Conservation (phyloP, 1,284 basidiomycete genomes). For the Cutaneotrichosporon sp. region DNA sequence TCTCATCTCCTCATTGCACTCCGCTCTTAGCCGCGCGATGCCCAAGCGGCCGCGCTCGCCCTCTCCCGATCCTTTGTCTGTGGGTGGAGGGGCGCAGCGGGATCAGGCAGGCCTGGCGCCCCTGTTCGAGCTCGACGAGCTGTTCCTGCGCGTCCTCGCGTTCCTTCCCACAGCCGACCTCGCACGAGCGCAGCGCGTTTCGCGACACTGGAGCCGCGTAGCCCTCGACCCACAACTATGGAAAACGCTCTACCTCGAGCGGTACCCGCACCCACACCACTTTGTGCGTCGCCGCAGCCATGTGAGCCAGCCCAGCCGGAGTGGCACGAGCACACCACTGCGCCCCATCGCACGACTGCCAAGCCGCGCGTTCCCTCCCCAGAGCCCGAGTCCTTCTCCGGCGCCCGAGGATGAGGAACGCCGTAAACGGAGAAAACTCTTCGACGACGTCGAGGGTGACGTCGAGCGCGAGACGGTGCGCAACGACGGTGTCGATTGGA, state of each 20-base stretch:
- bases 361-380: slow-evolving; percentile 43
- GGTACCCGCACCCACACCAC: slow-evolving; percentile 44
- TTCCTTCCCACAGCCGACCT: slow-evolving; percentile 38
- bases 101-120: slow-evolving; percentile 11
- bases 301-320: slow-evolving; percentile 20
- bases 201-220: slow-evolving; percentile 39
- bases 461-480: slow-evolving; percentile 13
- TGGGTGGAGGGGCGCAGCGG: neutral
- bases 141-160: slow-evolving; percentile 44
- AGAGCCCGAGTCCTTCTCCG: slow-evolving; percentile 25
- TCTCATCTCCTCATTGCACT: too few species aligned
- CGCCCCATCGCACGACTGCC: slow-evolving; percentile 39
- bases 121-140: slow-evolving; percentile 43
- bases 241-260: slow-evolving; percentile 43
- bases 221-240: slow-evolving; percentile 44
- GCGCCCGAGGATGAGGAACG: slow-evolving; percentile 18
- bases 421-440: neutral
- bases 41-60: slow-evolving; percentile 15
- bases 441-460: neutral
- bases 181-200: slow-evolving; percentile 37
- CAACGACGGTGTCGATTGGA: slow-evolving; percentile 47
- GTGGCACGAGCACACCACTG: slow-evolving; percentile 10
- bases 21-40: neutral
- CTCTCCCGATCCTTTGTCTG: neutral
- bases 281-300: slow-evolving; percentile 14